These are phyloP conservation scores for Candida sojae DNA, from an alignment of 1,139 yeast species.

Conservation along the genomic window DNA sequence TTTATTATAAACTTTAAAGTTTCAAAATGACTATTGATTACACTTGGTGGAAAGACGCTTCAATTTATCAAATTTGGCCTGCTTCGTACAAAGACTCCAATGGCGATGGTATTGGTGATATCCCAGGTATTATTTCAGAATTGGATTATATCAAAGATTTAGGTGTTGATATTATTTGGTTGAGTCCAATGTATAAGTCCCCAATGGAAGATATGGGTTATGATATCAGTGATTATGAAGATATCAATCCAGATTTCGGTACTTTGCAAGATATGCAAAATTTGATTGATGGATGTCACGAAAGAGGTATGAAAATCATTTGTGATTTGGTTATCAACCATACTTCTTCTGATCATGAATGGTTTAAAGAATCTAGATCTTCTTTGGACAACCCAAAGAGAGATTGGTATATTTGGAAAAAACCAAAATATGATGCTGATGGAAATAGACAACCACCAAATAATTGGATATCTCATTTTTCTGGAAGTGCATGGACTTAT, in stretches of 20 bases:
- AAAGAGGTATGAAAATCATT: constrained; percentile 51
- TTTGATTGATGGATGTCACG: constrained; percentile 48
- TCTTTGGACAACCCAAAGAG: constrained; percentile 55
- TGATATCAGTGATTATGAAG: constrained; percentile 56
- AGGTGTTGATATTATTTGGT: constrained; percentile 58
- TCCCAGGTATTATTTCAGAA: constrained; percentile 52
- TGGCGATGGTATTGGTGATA: constrained; percentile 60
- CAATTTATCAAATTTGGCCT: constrained; percentile 60
- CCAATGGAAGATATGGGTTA: constrained; percentile 69
- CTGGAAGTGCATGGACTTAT: constrained; percentile 58
- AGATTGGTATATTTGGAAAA: constrained; percentile 64
- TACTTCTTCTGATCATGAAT: constrained; percentile 54
- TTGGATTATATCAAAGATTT: constrained; percentile 53
- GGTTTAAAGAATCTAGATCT: constrained; percentile 59
- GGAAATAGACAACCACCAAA: constrained; percentile 57
- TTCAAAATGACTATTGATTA: constrained; percentile 15
- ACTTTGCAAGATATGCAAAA: constrained; percentile 52
- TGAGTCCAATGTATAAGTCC: constrained; percentile 58
- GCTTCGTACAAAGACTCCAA: constrained; percentile 59
- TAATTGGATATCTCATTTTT: constrained; percentile 55
- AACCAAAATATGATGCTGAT: constrained; percentile 44
- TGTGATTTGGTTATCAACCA: constrained; percentile 63
- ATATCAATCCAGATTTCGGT: constrained; percentile 54
- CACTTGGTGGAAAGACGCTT: constrained; percentile 60
- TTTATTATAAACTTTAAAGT: background rate